Evolutionary conservation across 805 yeast genomes (phyloP), one percentile per base, ranked within the genome.

Genomic region (Pichia scutulata): DNA sequence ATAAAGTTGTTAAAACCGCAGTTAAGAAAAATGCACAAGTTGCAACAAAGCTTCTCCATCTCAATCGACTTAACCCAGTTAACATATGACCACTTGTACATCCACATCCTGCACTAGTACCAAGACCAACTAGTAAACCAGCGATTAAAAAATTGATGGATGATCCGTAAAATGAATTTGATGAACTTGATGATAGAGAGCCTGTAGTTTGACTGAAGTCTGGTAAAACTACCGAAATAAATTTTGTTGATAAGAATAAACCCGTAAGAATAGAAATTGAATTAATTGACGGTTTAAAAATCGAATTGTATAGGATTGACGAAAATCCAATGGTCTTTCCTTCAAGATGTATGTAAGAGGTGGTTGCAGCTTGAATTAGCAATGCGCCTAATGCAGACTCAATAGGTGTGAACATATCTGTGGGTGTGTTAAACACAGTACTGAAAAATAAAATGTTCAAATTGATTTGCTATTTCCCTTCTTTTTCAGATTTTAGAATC

Each of bases 41-140:
- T 1, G 82, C 80, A 7, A 70, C 70, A 14, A 76, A 47, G 18
- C 78, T 72, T 52, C 81, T 62, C 49, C 62, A 46, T 43, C 80
- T 63, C 5, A 73, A 55, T 44, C 81, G 63, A 10, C 79, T 71
- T n/a, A 77, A 47, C 0, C 82, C 82, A 19, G 67, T 64, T 7
- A 77, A 60, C 78, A 77, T 74, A 55, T 77, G 81, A 3, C 82
- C 82, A 0, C 80, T 75, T 1, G 81, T 77, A 50, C 82, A 77
- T 2, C 81, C 82, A 28, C 69, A 62, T 0, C 77, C 81, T 30
- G 66, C 57, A 33, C 68, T 68, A 0, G 81, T 72, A 1, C 82
- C 82, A 2, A 71, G 21, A 0, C 82, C 82, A 2, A 71, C 76
- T 1, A 76, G 55, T 0, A 68, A 49, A 0, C 81, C 81, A 1